Evolutionary conservation across 2,329 filamentous ascomycete genomes (phyloP), one percentile per base, ranked within the genome.

Genomic region (Penicillium sp.): DNA sequence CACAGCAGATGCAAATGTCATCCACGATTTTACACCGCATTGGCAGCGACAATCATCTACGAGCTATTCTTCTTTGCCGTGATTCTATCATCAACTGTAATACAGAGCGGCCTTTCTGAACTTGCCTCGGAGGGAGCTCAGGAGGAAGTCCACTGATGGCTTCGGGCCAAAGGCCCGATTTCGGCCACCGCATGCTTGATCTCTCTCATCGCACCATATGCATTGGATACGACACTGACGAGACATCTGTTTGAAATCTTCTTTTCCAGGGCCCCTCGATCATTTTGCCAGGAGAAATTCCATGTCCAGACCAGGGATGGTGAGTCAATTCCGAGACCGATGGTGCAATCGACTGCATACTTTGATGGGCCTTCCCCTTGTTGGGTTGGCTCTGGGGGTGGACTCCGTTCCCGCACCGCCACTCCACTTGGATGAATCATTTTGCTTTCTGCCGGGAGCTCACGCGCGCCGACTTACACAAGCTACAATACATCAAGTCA

Each of bases 281-380:
- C 56, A 12, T 40, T 41, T 32, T 56, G 50, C 29, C 58, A 54
- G 37, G 46, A 47, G 50, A 54, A 56, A 47, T 38, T 50, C 29
- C 46, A 50, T 48, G 53, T 44, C 45, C 45, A 57, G 49, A 49
- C 56, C 39, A 57, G 52, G 49, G 54, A 48, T 60, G 64, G 62
- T 62, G 54, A 58, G 55, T 61, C 49, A 52, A 55, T 52, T 55
- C 53, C 32, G 55, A 51, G 36, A 34, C 50, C 46, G 57, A 57
- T 59, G 57, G 51, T 52, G 57, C 57, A 59, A 60, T 58, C 39
- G 12, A 25, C 36, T 43, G 28, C 34, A 28, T 24, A 13, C 28
- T 27, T 27, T 26, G 12, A 11, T 24, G 40, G 40, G 29, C 32
- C 12, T 39, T 39, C 38, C 12, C 38, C 7, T 39, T 50, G 44